Evolutionary conservation across 306 rosid species (phyloP), one percentile per base, ranked within the genome.

Genomic region (Corylus heterophylla): DNA sequence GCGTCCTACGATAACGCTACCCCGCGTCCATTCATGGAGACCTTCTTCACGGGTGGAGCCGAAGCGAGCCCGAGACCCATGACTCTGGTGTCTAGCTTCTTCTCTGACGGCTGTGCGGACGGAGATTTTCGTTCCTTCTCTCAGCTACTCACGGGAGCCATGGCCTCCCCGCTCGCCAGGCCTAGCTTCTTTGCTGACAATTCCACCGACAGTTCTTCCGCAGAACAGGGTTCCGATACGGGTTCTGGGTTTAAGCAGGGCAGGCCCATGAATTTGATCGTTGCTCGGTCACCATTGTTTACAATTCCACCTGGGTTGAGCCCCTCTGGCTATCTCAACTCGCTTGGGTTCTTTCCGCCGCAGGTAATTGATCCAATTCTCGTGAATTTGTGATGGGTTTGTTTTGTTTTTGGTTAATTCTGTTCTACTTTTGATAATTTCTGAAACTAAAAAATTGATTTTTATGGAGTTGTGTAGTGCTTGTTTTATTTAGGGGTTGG

Each of bases 61-160:
- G 97, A 86, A 0, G 87, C 84, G 0, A 96, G 99, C 67, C 98
- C 99, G 0, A 98, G 99, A 5, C 99, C 99, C 42, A 86, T 96
- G 99, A 96, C 99, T 12, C 97, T 96, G 5, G 96, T 96, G 63
- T 93, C 99, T 8, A 89, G 83, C 83, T 96, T 93, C 91, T 93
- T 96, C 85, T 74, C 89, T 22, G 90, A 91, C 50, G 78, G 44
- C 22, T 45, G 45, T 61, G 82, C 79, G 13, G 93, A 89, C 85
- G 82, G 89, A 44, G 94, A 88, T 42, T 85, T 48, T 42, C 83
- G 91, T 51, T 94, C 98, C 48, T 96, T 96, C 83, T 93, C 99
- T 22, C 99, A 96, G 76, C 90, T 96, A 17, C 99, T 96, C 6
- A 98, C 99, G 51, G 99, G 99, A 45, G 98, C 99, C 62, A 95